phyloP scores from a whole-genome alignment of 805 yeast genomes.

The Barnettozyma sucrosica region DNA sequence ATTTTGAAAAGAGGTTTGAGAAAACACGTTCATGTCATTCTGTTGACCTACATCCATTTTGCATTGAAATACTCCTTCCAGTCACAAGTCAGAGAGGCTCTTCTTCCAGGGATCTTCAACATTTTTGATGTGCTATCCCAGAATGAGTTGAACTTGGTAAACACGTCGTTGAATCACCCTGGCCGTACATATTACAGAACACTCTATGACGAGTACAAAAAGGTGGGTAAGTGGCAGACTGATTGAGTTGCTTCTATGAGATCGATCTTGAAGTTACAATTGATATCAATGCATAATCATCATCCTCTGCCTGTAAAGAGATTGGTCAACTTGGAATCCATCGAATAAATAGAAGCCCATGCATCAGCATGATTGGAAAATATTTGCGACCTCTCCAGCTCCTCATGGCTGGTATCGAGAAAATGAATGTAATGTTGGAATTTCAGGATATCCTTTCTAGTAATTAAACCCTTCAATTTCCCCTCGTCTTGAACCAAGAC shows the following conservation, averaged over 20 bases:
- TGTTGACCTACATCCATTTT: slow-evolving; percentile 52
- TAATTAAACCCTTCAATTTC: slow-evolving; percentile 62
- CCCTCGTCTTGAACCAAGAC: slow-evolving; percentile 64
- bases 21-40: slow-evolving; percentile 52
- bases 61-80: slow-evolving; percentile 47
- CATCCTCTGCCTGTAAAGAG: slow-evolving; percentile 2
- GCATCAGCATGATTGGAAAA: slow-evolving; percentile 12
- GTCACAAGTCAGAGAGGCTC: slow-evolving; percentile 38
- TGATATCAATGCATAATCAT: not conserved
- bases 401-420: slow-evolving; percentile 8
- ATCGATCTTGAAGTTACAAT: not conserved
- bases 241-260: slow-evolving; percentile 6
- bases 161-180: slow-evolving; percentile 58
- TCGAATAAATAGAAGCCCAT: slow-evolving; percentile 12
- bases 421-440: slow-evolving; percentile 39
- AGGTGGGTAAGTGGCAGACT: slow-evolving; percentile 67
- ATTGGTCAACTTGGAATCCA: slow-evolving; percentile 5
- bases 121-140: slow-evolving; percentile 66
- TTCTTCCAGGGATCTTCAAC: slow-evolving; percentile 52
- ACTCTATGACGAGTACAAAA: slow-evolving; percentile 67
- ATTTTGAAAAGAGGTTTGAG: slow-evolving; percentile 56
- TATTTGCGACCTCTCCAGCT: slow-evolving; percentile 10
- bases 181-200: slow-evolving; percentile 64
- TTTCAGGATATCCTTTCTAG: slow-evolving; percentile 75
- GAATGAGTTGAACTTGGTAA: slow-evolving; percentile 57